Percentiles rank a stretch among this genome's conserved stretches.
Conservation (phyloP, 148 eudicot genomes). For the Euryodendron excelsum region DNA sequence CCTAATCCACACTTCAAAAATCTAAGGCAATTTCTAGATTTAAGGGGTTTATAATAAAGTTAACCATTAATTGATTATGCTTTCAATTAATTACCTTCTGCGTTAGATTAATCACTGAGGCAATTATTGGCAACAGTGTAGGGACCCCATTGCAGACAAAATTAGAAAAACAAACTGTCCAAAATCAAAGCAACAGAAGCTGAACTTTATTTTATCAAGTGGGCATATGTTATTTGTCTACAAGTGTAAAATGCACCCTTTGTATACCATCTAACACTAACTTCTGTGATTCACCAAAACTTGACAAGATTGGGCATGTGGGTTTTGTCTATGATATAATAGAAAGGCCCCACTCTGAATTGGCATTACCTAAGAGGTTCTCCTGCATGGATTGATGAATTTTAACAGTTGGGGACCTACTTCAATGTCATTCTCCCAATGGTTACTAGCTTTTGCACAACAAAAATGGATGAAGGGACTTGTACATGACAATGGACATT, state of each 20-base stretch:
- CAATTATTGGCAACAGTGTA: too few species aligned
- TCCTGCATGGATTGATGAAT: neutral
- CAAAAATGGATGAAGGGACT: too few species aligned
- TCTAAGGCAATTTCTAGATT: too few species aligned
- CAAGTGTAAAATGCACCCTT: neutral
- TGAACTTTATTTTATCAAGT: neutral
- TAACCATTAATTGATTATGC: too few species aligned
- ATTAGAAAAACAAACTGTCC: neutral
- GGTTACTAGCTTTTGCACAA: too few species aligned
- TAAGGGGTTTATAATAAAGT: too few species aligned
- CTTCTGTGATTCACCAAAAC: neutral
- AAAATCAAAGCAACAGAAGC: neutral
- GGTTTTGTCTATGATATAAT: neutral
- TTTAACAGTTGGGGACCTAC: neutral
- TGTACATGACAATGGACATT: too few species aligned
- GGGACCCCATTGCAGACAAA: too few species aligned
- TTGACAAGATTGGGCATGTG: neutral
- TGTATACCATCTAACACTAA: neutral
- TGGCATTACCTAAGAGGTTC: neutral
- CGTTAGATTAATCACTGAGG: neutral
- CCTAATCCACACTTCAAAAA: too few species aligned
- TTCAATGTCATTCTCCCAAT: too few species aligned
- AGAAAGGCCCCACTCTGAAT: neutral
- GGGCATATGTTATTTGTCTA: slow-evolving; percentile 5
- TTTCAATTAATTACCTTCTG: neutral